Evolutionary conservation across 805 yeast species (phyloP).

Genomic region (Metschnikowia dekortorum): DNA sequence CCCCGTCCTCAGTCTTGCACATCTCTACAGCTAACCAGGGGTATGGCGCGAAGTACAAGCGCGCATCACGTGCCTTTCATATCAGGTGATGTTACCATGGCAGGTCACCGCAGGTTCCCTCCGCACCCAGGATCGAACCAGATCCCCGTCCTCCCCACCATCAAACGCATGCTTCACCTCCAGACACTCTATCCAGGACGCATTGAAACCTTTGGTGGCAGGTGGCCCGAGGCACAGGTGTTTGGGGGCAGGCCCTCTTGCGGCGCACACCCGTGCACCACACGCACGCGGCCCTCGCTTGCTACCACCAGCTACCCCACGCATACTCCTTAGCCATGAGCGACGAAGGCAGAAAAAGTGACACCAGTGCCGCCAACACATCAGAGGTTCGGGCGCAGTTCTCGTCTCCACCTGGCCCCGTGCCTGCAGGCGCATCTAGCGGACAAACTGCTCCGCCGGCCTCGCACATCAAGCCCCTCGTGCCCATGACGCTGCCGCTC

Average conservation of each 20-base stretch:
- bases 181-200: no score
- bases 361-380: constrained; percentile 8
- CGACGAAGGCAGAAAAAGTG: constrained; percentile 10
- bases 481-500: constrained; percentile 69
- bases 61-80: no score
- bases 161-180: no score
- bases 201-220: no score
- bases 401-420: constrained; percentile 7
- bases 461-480: constrained; percentile 9
- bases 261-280: background rate
- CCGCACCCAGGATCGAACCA: no score
- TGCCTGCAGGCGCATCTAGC: background rate
- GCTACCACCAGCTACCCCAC: constrained; percentile 1
- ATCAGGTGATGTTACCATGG: no score
- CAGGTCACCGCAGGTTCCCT: no score
- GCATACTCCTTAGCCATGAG: constrained; percentile 7
- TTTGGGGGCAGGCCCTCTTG: no score
- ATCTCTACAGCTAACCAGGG: no score
- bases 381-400: constrained; percentile 30
- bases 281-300: background rate
- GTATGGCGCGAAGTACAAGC: no score
- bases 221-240: background rate
- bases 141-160: no score
- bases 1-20: no score
- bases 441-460: background rate